These are phyloP conservation scores for Paramecium sexaurelia DNA, from an alignment of 73 alveolate genomes.

Conservation along the genomic window DNA sequence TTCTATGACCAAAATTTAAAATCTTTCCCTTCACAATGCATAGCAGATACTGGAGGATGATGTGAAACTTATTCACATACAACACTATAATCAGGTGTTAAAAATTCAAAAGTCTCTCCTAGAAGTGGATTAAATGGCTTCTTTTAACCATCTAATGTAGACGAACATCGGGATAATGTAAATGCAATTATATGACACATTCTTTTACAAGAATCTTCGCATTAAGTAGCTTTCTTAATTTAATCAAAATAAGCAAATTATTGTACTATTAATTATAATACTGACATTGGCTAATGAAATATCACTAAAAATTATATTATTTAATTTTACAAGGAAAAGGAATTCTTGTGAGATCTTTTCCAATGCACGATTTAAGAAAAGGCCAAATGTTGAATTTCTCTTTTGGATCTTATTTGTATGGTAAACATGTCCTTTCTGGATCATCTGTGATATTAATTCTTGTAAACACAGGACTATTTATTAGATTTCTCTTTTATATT, in stretches of 20 bases:
- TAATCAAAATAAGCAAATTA: constrained; percentile 11
- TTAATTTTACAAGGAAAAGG: neutral
- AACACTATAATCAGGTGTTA: constrained; percentile 64
- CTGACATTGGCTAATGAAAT: constrained; percentile 33
- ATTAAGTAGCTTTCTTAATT: neutral
- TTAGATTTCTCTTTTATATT: neutral
- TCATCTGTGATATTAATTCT: constrained; percentile 45
- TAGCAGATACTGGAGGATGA: constrained; percentile 87
- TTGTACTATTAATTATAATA: neutral
- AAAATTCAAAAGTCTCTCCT: constrained; percentile 80
- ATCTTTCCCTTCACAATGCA: constrained; percentile 78
- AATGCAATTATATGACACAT: constrained; percentile 70
- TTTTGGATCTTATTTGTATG: constrained; percentile 24
- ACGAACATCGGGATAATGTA: constrained; percentile 64
- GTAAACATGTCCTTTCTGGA: constrained; percentile 16
- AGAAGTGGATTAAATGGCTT: constrained; percentile 84
- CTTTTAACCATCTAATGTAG: constrained; percentile 68
- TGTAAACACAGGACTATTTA: neutral
- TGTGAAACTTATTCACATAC: constrained; percentile 77
- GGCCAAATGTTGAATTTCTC: constrained; percentile 11
- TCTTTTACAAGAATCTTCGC: constrained; percentile 65
- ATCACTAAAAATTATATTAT: neutral
- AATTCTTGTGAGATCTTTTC: constrained; percentile 42
- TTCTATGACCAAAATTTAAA: constrained; percentile 63
- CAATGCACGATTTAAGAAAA: neutral